Base-by-base conservation (phyloP, 805 yeast genomes). In the Saccharomycopsis sp. region DNA sequence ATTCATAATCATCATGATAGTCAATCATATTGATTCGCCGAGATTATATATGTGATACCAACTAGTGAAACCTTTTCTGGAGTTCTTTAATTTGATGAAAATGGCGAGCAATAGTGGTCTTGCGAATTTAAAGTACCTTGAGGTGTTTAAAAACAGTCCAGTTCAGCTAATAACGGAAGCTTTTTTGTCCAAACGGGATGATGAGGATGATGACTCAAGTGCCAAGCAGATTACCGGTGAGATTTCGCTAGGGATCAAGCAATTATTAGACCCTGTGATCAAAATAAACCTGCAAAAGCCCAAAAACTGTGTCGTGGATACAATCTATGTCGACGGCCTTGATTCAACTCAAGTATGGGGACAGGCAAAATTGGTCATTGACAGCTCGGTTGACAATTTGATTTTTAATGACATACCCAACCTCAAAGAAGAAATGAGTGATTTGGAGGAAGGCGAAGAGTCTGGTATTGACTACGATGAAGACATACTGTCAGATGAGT, bases 291-390 rank as follows among this genome's bases (percentile, higher is more conserved):
- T 71, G 61, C 44, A 44, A 2, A 63, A 69, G 2, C 46, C 64
- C 5, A 59, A 62, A 14, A 70, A 71, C 56, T 80, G 94, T 0
- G 86, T 87, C 3, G 75, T 92, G 20, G 97, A 91, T 70, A 91
- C 89, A 67, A 78, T 92, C 20, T 82, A 85, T 64, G 78, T 87
- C 14, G 95, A 91, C 53, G 98, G 97, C 0, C 75, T 92, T 56
- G 97, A 89, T 69, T 84, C 97, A 23, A 80, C 86, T 46, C 98
- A 92, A 68, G 91, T 94, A 0, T 92, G 92, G 90, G 96, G 92
- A 57, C 98, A 92, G 71, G 85, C 89, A 1, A 89, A 88, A 70
- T 79, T 92, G 73, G 85, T 92, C 18, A 74, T 90, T 44, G 97
- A 91, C 59, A 86, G 85, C 5, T 86, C 87, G 12, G 83, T 85